Evolutionary conservation across 306 rosid genomes (phyloP).

Genomic region (Dalbergia oliveri): DNA sequence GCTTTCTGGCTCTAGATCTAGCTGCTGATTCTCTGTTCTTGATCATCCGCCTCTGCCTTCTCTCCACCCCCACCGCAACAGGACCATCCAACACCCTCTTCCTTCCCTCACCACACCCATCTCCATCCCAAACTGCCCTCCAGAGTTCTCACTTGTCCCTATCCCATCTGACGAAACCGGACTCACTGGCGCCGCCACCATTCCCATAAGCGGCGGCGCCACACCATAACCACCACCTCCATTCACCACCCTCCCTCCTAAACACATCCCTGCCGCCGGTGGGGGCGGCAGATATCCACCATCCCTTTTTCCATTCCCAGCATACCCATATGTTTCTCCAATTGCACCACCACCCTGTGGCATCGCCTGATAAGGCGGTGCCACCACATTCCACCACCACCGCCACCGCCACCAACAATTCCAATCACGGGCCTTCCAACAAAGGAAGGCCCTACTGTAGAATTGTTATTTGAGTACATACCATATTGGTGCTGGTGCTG

Average conservation of each 20-base stretch:
- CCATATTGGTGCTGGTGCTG: conserved; percentile 48
- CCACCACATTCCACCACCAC: conserved; percentile 25
- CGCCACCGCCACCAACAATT: not conserved
- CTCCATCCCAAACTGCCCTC: conserved; percentile 64
- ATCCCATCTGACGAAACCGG: conserved; percentile 81
- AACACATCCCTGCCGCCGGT: conserved; percentile 44
- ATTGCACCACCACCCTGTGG: conserved; percentile 39
- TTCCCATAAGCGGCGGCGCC: conserved; percentile 51
- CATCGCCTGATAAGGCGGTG: not conserved
- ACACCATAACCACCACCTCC: conserved; percentile 60
- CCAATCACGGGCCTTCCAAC: conserved; percentile 49
- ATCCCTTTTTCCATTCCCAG: conserved; percentile 59
- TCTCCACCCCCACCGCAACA: conserved; percentile 89
- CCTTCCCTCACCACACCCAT: conserved; percentile 71
- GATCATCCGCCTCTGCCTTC: conserved; percentile 97
- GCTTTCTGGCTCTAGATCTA: conserved; percentile 96
- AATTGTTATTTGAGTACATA: conserved; percentile 48
- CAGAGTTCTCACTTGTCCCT: conserved; percentile 46
- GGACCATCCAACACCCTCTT: conserved; percentile 82
- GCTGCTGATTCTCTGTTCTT: conserved; percentile 98
- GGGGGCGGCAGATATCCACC: conserved; percentile 11
- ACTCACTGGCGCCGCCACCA: conserved; percentile 58
- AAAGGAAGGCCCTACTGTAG: conserved; percentile 46
- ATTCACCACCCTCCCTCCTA: conserved; percentile 71
- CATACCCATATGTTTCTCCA: not conserved